Evolutionary conservation across 1,139 yeast genomes (phyloP).

Genomic region (Geotrichum australiense): DNA sequence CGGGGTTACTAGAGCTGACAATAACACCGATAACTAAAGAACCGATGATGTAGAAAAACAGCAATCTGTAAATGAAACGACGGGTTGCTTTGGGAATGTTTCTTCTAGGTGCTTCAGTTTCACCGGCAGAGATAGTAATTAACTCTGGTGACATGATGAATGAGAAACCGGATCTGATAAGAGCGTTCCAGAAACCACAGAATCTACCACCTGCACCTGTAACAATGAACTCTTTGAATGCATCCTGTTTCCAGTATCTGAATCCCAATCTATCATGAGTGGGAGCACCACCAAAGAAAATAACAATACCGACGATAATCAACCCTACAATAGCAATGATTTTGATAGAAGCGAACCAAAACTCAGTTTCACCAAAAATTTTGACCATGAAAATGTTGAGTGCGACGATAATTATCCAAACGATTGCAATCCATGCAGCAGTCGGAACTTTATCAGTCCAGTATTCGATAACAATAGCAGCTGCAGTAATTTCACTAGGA

Average conservation of each 20-base stretch:
- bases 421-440: conserved; percentile 71
- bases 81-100: conserved; percentile 56
- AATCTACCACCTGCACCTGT: conserved; percentile 48
- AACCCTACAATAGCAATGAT: conserved; percentile 67
- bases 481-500: conserved; percentile 58
- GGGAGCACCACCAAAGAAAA: conserved; percentile 74
- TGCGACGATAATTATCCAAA: conserved; percentile 47
- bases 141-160: conserved; percentile 58
- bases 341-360: conserved; percentile 62
- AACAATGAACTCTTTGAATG: conserved; percentile 41
- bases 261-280: conserved; percentile 56
- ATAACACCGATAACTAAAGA: conserved; percentile 50
- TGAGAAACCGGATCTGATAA: conserved; percentile 54
- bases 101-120: conserved; percentile 59
- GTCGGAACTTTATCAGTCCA: conserved; percentile 72
- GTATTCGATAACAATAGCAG: conserved; percentile 65
- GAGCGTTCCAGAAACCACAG: conserved; percentile 56
- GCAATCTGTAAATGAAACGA: conserved; percentile 55
- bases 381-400: conserved; percentile 58
- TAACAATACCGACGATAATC: conserved; percentile 56
- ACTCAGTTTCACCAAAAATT: conserved; percentile 61
- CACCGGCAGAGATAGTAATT: conserved; percentile 71
- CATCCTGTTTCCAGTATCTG: conserved; percentile 74
- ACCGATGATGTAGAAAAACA: conserved; percentile 50
- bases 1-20: conserved; percentile 48